Conservation (phyloP, 768 basidiomycete genomes). For the Tephrocybe sp. region DNA sequence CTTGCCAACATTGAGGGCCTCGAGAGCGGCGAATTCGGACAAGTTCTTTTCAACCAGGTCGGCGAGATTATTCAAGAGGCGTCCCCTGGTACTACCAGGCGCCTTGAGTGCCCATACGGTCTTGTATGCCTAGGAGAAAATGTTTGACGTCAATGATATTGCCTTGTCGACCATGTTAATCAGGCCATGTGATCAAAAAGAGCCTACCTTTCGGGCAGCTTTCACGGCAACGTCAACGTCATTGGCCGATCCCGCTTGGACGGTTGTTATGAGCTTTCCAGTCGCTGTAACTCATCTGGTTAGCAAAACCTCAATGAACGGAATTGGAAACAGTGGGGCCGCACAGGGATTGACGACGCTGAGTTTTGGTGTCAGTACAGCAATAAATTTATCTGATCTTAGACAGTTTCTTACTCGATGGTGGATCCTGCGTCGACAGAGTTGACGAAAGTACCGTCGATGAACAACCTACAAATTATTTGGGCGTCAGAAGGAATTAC, state of each 20-base stretch:
- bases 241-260: constrained; percentile 52
- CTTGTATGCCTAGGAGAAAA: constrained; percentile 47
- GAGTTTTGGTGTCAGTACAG: not conserved
- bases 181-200: not conserved
- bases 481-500: too few species aligned
- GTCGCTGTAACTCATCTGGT: constrained; percentile 39
- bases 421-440: constrained; percentile 41
- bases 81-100: constrained; percentile 36
- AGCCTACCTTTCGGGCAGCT: constrained; percentile 46
- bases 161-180: not conserved
- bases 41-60: constrained; percentile 26
- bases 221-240: constrained; percentile 68
- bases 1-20: constrained; percentile 24
- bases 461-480: constrained; percentile 41
- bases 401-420: constrained; percentile 50
- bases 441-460: constrained; percentile 57
- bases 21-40: constrained; percentile 29
- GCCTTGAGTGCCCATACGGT: constrained; percentile 65
- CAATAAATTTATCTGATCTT: not conserved
- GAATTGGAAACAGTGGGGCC: constrained; percentile 11
- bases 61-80: constrained; percentile 29
- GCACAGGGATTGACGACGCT: constrained; percentile 23
- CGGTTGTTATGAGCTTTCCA: constrained; percentile 52
- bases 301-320: not conserved
- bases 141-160: too few species aligned